Evolutionary conservation across 1,284 basidiomycete genomes (phyloP), one percentile per base, ranked within the genome.

Genomic region (Chiua sp.): DNA sequence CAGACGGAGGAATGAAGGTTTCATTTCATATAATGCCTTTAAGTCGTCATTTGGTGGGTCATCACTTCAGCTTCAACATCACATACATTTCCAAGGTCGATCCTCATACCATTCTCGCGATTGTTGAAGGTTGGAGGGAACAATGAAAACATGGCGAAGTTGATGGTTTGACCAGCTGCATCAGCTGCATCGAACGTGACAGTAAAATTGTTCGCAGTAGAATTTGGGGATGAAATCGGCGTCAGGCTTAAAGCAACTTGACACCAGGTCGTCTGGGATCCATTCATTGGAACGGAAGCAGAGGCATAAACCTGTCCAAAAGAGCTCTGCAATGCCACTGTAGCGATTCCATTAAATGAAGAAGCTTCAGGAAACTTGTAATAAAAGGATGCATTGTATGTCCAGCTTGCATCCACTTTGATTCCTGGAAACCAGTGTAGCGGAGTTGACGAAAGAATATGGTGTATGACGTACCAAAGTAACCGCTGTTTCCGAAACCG

Each of bases 61-160:
- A 20, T 20, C 18, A 39, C 37, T 7, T 39, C 18, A 39, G 20
- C 37, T 4, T 37, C 35, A 37, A 18, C 8, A 12, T 48, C 35
- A 68, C 70, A 47, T 58, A 83, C 83, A 71, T 85, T 76, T 1
- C 88, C 86, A 55, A 90, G 76, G 71, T 91, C 88, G 10, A 80
- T 69, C 35, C 87, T 77, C 81, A 89, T 81, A 1, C 87, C 87
- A 68, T 90, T 90, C 42, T 77, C 66, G 59, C 85, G 77, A 59
- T 79, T 74, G 59, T 87, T 88, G 72, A 85, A 90, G 2, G 88
- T 90, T 0, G 88, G 88, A 18, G 88, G 88, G 75, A 90, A 88
- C 56, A 90, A 75, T 6, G 83, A 86, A 57, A 89, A 79, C 78
- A 90, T 74, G 0, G 84, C 82, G 62, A 90, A 88, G 65, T 85